Base-by-base conservation (phyloP, 202 grass and related monocot species). In the Dendrocalamus latiflorus region DNA sequence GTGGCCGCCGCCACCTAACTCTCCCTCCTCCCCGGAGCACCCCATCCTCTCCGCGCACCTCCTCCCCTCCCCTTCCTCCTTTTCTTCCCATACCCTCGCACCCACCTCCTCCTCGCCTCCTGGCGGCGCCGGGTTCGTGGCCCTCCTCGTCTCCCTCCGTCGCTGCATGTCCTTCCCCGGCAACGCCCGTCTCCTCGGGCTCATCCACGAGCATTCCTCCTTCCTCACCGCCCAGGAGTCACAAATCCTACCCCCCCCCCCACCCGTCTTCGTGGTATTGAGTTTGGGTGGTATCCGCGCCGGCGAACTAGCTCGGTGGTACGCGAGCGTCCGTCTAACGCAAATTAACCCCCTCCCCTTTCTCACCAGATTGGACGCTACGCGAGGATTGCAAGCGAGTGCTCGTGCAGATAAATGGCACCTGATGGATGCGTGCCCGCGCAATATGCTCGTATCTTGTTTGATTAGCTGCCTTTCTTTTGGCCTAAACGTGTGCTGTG, bases 141-240 rank as follows among this genome's bases (percentile, higher is more conserved):
- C 73, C 28, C 38, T 88, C 28, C 47, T 88, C 20, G 24, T 16
- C 38, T 73, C 80, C 26, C 73, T 83, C 28, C 80, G 78, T 58
- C 86, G 86, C 48, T 80, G 39, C 56, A 36, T 88, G 3, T 80
- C 86, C 67, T 88, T 88, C 79, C 57, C 18, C 2, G 74, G 86
- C 6, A 80, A 83, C 48, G 74, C 86, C 5, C 67, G 67, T 67
- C 22, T 88, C 22, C 80, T 83, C 47, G 39, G 79, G 0, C 2
- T 79, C 39, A 15, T 88, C 0, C 5, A 15, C 16, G 67, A 57
- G n/a, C 28, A 74, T 21, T 37, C 47, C 48, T 5, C 74, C 74
- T 83, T 78, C 21, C 58, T 88, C 25, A 66, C 48, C 9, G 57
- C 51, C 47, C 84, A 92, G 38, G 84, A 92, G 65, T 75, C 75